These are phyloP conservation scores for Tetrahymena malaccensis DNA, from an alignment of 73 alveolate genomes.

Conservation along the genomic window DNA sequence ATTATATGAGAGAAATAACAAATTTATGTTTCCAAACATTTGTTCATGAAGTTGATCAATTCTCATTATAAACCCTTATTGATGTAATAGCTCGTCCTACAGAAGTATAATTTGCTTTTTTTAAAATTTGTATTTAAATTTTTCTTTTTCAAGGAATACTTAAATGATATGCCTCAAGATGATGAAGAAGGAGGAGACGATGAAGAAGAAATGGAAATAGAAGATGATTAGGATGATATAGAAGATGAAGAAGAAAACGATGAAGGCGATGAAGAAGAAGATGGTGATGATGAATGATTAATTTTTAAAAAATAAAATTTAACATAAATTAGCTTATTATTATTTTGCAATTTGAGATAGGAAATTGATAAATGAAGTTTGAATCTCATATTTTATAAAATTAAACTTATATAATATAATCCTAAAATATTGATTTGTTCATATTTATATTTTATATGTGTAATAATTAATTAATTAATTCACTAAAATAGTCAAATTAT, in stretches of 20 bases:
- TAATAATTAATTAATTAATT: too few relatives aligned
- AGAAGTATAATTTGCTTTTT: not conserved
- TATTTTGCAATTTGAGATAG: not conserved
- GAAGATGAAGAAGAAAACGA: not conserved
- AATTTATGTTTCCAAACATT: not conserved
- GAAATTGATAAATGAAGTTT: not conserved
- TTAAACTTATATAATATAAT: too few relatives aligned
- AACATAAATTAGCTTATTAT: not conserved
- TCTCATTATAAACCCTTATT: not conserved
- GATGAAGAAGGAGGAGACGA: not conserved
- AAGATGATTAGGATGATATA: not conserved
- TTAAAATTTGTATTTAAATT: not conserved
- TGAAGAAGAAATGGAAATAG: not conserved
- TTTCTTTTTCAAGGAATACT: not conserved
- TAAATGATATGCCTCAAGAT: not conserved
- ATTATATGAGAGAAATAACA: not conserved
- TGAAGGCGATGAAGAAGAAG: not conserved
- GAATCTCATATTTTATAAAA: not conserved
- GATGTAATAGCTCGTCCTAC: not conserved
- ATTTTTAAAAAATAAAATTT: not conserved
- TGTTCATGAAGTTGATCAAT: not conserved
- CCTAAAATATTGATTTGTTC: not conserved
- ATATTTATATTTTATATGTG: not conserved
- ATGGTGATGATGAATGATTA: not conserved
- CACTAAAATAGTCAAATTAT: not conserved